phyloP scores from a whole-genome alignment of 1,284 basidiomycete species.

The Cystobasidiaceae sp. region DNA sequence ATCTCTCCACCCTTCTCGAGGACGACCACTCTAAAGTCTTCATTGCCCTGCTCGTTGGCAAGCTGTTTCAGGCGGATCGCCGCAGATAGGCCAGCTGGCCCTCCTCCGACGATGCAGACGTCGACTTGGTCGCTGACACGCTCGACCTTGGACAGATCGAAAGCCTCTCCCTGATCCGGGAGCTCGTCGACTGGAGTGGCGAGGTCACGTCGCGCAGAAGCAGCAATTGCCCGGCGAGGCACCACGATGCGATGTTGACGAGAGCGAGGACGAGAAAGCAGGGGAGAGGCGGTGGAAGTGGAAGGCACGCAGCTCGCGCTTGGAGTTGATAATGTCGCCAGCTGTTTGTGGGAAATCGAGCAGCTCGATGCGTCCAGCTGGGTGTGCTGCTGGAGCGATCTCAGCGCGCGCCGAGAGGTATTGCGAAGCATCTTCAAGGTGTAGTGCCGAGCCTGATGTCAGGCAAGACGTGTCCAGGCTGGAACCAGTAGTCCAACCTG shows the following conservation, averaged over 20 bases:
- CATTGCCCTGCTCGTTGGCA: conserved; percentile 62
- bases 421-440: too few species aligned
- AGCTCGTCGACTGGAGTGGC: conserved; percentile 8
- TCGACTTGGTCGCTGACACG: conserved; percentile 43
- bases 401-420: too few species aligned
- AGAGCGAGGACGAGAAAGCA: not conserved
- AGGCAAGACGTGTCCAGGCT: too few species aligned
- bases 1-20: conserved; percentile 93
- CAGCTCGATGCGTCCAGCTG: not conserved
- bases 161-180: conserved; percentile 33
- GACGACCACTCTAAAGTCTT: conserved; percentile 83
- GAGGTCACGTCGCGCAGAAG: too few species aligned
- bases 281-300: not conserved
- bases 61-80: conserved; percentile 94
- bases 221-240: too few species aligned
- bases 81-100: conserved; percentile 91
- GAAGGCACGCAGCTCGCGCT: not conserved
- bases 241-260: too few species aligned
- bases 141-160: conserved; percentile 44
- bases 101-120: conserved; percentile 93
- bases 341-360: not conserved
- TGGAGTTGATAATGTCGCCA: not conserved
- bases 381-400: not conserved
- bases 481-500: too few species aligned
- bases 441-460: too few species aligned